These are phyloP conservation scores for Paraurostyla sp. DNA, from an alignment of 73 alveolate species.

Conservation along the genomic window DNA sequence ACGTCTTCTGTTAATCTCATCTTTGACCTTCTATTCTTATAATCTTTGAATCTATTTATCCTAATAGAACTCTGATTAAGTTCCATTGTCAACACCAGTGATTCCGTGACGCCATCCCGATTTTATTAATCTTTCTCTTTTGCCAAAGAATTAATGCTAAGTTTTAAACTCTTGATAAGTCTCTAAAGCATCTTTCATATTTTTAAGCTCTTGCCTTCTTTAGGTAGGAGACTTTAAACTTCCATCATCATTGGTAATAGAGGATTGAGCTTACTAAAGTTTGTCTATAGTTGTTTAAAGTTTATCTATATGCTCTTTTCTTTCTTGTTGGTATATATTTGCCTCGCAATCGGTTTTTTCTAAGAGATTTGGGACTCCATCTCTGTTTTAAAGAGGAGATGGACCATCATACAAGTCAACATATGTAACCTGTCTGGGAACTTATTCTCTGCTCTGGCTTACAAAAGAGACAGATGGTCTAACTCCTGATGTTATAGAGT, in stretches of 20 bases:
- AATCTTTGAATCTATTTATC: background rate
- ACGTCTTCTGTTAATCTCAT: background rate
- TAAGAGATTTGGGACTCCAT: background rate
- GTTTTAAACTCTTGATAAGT: background rate
- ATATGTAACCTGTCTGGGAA: conserved; percentile 13
- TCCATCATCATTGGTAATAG: background rate
- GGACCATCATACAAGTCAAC: conserved; percentile 49
- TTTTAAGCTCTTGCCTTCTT: conserved; percentile 20
- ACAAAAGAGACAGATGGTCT: conserved; percentile 14
- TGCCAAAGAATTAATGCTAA: conserved; percentile 24
- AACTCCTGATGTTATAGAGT: background rate
- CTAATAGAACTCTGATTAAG: conserved; percentile 23
- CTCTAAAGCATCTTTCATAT: conserved; percentile 16
- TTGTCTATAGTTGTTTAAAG: background rate
- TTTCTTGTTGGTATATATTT: conserved; percentile 3
- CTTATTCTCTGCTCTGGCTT: background rate
- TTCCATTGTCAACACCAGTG: conserved; percentile 21
- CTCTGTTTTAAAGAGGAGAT: background rate
- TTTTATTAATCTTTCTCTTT: conserved; percentile 55
- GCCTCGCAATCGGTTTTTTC: background rate
- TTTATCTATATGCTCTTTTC: background rate
- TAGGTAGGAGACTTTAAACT: background rate
- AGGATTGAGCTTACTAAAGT: background rate
- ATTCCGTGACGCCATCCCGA: conserved; percentile 69
- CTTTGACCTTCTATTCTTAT: background rate